Evolutionary conservation across 306 rosid genomes (phyloP).

Genomic region (Clitoria ternatea): DNA sequence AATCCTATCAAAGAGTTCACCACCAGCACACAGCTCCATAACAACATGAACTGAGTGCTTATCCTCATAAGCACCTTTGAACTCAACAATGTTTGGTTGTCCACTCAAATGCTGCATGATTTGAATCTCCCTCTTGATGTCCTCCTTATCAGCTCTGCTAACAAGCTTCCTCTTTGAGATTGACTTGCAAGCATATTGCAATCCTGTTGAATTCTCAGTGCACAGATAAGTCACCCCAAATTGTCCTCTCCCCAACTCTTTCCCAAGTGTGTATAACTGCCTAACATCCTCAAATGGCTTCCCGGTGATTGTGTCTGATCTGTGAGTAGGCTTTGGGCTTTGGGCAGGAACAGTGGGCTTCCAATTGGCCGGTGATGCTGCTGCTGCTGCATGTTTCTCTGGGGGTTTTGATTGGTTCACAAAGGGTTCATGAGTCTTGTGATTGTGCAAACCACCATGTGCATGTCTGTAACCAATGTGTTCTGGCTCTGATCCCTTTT

Average conservation of each 20-base stretch:
- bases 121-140: constrained; percentile 78
- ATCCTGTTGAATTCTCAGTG: constrained; percentile 62
- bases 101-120: constrained; percentile 96
- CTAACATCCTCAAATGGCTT: constrained; percentile 73
- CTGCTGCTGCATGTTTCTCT: constrained; percentile 19
- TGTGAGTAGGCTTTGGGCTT: constrained; percentile 36
- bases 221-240: constrained; percentile 85
- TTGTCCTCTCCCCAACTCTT: constrained; percentile 88
- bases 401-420: constrained; percentile 38
- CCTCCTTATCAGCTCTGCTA: constrained; percentile 63
- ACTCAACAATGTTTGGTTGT: constrained; percentile 87
- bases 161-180: constrained; percentile 81
- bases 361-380: constrained; percentile 19
- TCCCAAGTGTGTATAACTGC: constrained; percentile 52
- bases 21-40: constrained; percentile 94
- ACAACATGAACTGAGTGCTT: constrained; percentile 69
- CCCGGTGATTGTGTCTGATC: constrained; percentile 50
- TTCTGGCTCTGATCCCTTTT: constrained; percentile 30
- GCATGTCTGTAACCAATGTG: constrained; percentile 42
- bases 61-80: constrained; percentile 83
- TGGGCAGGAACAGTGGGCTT: constrained; percentile 29
- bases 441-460: constrained; percentile 28
- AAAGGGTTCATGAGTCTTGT: constrained; percentile 41
- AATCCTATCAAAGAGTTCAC: constrained; percentile 84
- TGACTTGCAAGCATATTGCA: constrained; percentile 76